Conservation (phyloP, 176 grass and related monocot genomes). For the Oropetium thomaeum region DNA sequence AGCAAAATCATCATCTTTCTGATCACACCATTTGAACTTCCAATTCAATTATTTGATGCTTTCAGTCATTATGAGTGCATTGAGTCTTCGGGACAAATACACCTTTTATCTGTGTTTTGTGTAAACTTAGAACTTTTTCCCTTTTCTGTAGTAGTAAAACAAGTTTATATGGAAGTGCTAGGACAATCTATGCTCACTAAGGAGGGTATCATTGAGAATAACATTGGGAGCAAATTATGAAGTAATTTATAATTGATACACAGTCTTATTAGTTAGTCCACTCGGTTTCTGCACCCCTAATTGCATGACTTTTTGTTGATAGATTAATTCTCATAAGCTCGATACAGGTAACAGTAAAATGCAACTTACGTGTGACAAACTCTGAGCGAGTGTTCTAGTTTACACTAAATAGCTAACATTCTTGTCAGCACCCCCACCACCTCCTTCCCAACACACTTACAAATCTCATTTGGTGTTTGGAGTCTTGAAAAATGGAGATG, state of each 20-base stretch:
- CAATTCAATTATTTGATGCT: background rate
- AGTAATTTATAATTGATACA: background rate
- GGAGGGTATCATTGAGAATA: background rate
- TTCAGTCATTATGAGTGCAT: background rate
- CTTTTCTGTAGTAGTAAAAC: background rate
- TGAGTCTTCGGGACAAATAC: slow-evolving; percentile 3
- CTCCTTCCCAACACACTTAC: no score
- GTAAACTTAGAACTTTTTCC: background rate
- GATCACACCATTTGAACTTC: slow-evolving; percentile 16
- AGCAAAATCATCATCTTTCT: background rate
- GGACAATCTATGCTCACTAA: background rate
- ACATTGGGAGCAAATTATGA: background rate
- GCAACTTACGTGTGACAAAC: no score
- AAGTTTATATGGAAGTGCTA: background rate
- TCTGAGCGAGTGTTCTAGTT: no score
- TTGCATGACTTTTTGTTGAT: background rate
- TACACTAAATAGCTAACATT: background rate
- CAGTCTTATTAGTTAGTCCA: background rate
- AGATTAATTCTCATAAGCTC: no score
- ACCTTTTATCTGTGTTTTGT: slow-evolving; percentile 12
- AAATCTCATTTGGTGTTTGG: no score
- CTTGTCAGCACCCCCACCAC: no score
- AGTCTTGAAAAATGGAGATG: no score
- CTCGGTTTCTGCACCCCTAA: background rate
- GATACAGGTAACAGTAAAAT: no score